Percentiles rank a stretch among this genome's conserved stretches.
Evolutionary conservation across 257 asterid genomes (phyloP).

Genomic region (Nicotiana tabacum): DNA sequence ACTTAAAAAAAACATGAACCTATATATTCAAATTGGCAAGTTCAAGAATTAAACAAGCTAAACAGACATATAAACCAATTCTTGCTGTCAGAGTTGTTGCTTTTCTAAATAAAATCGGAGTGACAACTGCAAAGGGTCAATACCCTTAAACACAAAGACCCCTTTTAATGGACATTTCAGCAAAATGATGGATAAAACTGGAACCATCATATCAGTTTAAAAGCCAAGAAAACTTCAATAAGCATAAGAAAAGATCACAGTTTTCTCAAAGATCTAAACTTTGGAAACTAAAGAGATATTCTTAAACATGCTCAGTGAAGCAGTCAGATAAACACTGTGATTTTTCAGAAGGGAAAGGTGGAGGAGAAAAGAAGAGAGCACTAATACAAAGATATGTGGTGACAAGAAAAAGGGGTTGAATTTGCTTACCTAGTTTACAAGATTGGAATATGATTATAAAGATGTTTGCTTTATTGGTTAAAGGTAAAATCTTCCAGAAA

Average conservation of each 20-base stretch:
- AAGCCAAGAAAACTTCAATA: neutral
- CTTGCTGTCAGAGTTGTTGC: neutral
- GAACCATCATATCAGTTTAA: neutral
- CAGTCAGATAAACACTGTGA: neutral
- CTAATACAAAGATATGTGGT: neutral
- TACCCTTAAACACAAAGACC: neutral
- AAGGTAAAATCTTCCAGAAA: neutral
- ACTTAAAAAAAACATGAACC: neutral
- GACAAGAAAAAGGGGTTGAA: neutral
- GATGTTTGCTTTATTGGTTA: neutral
- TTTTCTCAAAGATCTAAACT: neutral
- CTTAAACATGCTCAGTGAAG: neutral
- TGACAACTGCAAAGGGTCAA: neutral
- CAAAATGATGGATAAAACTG: neutral
- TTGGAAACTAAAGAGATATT: neutral
- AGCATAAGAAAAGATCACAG: neutral
- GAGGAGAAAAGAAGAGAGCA: neutral
- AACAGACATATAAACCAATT: slow-evolving; percentile 4
- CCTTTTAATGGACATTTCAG: neutral
- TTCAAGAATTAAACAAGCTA: neutral
- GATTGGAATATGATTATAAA: neutral
- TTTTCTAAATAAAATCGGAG: neutral
- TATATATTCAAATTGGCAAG: neutral
- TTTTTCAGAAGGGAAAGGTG: neutral
- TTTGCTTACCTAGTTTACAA: slow-evolving; percentile 6